Evolutionary conservation across 306 rosid genomes (phyloP).

Genomic region (Gastrolobium bilobum): DNA sequence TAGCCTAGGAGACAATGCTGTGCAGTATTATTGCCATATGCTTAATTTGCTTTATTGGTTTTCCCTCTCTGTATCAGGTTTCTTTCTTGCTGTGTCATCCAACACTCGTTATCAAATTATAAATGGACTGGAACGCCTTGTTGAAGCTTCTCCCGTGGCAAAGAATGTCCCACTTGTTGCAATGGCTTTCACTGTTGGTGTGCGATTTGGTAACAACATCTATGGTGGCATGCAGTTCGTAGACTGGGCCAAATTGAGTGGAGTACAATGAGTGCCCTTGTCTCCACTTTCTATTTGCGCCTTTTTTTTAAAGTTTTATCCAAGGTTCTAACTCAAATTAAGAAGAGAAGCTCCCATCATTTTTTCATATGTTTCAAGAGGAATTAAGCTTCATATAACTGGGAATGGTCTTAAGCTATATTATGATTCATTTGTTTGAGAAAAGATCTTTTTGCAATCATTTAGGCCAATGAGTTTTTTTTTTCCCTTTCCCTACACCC

Average conservation of each 20-base stretch:
- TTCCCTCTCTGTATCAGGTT: slow-evolving; percentile 62
- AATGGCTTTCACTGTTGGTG: slow-evolving; percentile 85
- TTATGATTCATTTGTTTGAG: not conserved
- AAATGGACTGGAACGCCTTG: slow-evolving; percentile 83
- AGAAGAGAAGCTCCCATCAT: slow-evolving; percentile 37
- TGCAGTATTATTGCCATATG: slow-evolving; percentile 14
- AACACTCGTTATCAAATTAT: slow-evolving; percentile 89
- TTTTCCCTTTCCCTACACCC: not conserved
- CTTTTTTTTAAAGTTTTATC: slow-evolving; percentile 35
- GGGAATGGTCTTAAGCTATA: not conserved
- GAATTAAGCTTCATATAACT: slow-evolving; percentile 13
- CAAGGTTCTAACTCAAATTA: slow-evolving; percentile 35
- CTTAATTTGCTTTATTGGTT: slow-evolving; percentile 18
- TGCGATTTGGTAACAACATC: slow-evolving; percentile 85
- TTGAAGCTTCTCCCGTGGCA: slow-evolving; percentile 81
- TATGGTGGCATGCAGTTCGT: slow-evolving; percentile 97
- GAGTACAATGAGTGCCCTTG: slow-evolving; percentile 68
- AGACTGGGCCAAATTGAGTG: slow-evolving; percentile 96
- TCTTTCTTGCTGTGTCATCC: slow-evolving; percentile 93
- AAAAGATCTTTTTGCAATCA: slow-evolving; percentile 20
- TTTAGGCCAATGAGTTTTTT: not conserved
- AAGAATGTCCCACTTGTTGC: slow-evolving; percentile 87
- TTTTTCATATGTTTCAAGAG: slow-evolving; percentile 21
- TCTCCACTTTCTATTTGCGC: not conserved
- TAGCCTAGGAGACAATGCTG: slow-evolving; percentile 2